phyloP scores from a whole-genome alignment of 106 monocot species.

The Dendrobium chrysotoxum region DNA sequence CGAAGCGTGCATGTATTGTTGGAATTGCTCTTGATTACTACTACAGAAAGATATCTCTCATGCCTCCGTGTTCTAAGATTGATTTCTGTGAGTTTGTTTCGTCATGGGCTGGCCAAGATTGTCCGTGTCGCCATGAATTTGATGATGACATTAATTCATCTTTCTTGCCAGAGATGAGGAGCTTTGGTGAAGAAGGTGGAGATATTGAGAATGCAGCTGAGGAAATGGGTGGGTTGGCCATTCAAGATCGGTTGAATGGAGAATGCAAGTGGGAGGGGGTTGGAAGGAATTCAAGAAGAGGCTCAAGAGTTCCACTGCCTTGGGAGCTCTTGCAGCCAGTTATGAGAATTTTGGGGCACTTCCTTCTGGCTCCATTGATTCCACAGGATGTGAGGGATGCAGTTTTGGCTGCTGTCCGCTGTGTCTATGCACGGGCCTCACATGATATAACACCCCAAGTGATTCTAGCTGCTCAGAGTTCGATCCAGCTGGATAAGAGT shows the following conservation, averaged over 20 bases:
- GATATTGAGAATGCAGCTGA: constrained; percentile 12
- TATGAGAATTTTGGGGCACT: constrained; percentile 84
- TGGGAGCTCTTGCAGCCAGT: constrained; percentile 93
- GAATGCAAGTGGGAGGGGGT: constrained; percentile 11
- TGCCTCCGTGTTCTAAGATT: constrained; percentile 69
- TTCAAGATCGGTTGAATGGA: constrained; percentile 15
- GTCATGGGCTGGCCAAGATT: constrained; percentile 83
- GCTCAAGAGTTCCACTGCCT: constrained; percentile 70
- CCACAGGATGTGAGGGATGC: constrained; percentile 73
- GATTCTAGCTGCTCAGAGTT: constrained; percentile 78
- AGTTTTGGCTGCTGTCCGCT: constrained; percentile 47
- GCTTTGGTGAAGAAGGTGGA: constrained; percentile 20
- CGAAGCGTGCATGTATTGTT: constrained; percentile 70
- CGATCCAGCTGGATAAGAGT: constrained; percentile 79
- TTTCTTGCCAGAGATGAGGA: constrained; percentile 13
- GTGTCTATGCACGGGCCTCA: constrained; percentile 71
- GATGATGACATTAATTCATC: constrained; percentile 27
- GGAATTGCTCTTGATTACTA: constrained; percentile 68
- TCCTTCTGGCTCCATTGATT: constrained; percentile 67
- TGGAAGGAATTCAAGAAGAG: constrained; percentile 16
- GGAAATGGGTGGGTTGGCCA: constrained; percentile 27
- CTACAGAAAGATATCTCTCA: constrained; percentile 49
- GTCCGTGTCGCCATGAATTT: constrained; percentile 59
- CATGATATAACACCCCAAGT: constrained; percentile 84
- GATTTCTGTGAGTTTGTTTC: constrained; percentile 74